phyloP scores from a whole-genome alignment of 2,329 filamentous ascomycete species.

The Eutypella sp. region DNA sequence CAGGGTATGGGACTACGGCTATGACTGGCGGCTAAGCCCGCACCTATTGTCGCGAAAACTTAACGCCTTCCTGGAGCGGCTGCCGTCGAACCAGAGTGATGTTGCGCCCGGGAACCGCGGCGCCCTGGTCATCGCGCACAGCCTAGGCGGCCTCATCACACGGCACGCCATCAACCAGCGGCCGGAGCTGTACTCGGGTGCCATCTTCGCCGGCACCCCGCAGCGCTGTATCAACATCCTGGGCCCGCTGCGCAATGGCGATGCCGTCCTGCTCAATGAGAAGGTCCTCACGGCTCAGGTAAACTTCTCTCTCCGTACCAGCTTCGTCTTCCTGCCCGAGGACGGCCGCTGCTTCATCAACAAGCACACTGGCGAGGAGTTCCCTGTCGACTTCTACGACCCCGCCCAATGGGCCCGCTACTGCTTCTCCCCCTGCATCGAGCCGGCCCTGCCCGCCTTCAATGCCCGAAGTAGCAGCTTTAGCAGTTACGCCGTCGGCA shows the following conservation, averaged over 20 bases:
- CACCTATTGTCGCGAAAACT: constrained; percentile 67
- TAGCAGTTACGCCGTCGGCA: too few relatives aligned
- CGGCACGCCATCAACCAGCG: constrained; percentile 80
- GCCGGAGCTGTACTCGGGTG: constrained; percentile 80
- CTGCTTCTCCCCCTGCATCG: constrained; percentile 71
- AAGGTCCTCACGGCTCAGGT: constrained; percentile 88
- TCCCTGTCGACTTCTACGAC: constrained; percentile 80
- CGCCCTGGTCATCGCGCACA: constrained; percentile 80
- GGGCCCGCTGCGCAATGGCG: constrained; percentile 84
- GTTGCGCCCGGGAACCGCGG: constrained; percentile 53
- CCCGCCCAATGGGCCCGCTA: constrained; percentile 74
- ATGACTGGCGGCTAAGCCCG: constrained; percentile 90
- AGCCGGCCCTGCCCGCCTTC: constrained; percentile 58
- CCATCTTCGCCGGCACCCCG: constrained; percentile 80
- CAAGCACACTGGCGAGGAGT: constrained; percentile 72
- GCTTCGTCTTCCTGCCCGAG: constrained; percentile 78
- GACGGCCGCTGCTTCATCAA: constrained; percentile 86
- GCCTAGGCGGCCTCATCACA: constrained; percentile 80
- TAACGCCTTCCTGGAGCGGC: constrained; percentile 64
- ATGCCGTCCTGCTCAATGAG: constrained; percentile 84
- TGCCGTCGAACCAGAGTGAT: constrained; percentile 67
- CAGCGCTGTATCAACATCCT: constrained; percentile 88
- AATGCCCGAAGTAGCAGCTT: too few relatives aligned
- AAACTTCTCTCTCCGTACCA: constrained; percentile 86
- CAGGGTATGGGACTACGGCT: constrained; percentile 84